Conservation (phyloP, 202 grass and related monocot genomes). For the Panicum hallii region DNA sequence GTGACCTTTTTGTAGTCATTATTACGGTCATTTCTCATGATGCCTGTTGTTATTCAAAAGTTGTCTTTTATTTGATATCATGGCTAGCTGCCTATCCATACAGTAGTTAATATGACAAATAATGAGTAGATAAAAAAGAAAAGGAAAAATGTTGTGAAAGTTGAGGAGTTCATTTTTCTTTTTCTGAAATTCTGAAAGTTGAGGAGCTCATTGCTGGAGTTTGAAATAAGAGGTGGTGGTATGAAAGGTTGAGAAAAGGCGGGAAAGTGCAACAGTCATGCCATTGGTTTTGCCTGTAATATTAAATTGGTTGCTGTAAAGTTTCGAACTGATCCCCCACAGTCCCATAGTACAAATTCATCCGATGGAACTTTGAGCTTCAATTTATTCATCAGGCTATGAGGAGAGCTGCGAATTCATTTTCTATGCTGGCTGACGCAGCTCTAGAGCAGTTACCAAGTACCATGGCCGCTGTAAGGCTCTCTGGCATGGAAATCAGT, state of each 20-base stretch:
- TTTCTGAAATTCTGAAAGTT: background rate
- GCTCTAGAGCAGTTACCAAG: conserved; percentile 72
- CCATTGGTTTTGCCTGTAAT: background rate
- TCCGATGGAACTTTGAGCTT: conserved; percentile 24
- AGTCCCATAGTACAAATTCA: background rate
- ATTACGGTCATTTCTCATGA: too few species aligned
- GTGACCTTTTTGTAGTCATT: background rate
- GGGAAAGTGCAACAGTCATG: background rate
- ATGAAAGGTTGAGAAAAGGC: background rate
- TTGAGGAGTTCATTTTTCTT: background rate
- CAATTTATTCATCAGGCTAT: conserved; percentile 65
- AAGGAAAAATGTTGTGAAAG: background rate
- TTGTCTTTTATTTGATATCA: too few species aligned
- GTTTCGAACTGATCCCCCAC: background rate
- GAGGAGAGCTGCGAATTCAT: conserved; percentile 75
- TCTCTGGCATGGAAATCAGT: conserved; percentile 83
- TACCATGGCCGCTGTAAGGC: conserved; percentile 73
- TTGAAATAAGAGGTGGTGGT: background rate
- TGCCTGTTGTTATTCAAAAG: too few species aligned
- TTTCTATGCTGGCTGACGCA: conserved; percentile 72
- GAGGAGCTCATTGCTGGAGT: background rate
- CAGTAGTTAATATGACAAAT: too few species aligned
- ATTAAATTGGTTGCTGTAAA: conserved; percentile 1
- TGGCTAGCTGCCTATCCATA: too few species aligned
- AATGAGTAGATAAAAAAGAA: too few species aligned